Base-by-base conservation (phyloP, 75 land plant species). In the Larix kaempferi region DNA sequence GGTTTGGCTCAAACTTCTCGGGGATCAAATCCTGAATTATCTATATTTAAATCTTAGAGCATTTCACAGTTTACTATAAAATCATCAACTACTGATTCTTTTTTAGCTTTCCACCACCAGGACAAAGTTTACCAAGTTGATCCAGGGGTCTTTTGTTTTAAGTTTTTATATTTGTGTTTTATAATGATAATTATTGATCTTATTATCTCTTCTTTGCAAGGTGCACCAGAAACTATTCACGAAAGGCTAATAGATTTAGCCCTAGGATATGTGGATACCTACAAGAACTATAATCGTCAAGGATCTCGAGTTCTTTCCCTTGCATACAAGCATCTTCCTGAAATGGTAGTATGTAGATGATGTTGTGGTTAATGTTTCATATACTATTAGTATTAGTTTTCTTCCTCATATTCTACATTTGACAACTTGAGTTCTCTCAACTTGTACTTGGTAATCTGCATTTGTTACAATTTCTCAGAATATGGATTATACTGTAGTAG, bases 201-300 rank as follows among this genome's bases (percentile, higher is more conserved):
- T 10, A 75, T 61, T 5, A 0, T 65, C 27, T 75, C 58, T 55
- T 69, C 14, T 49, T 72, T 83, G 73, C 89, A 97, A 98, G 99
- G 99, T 78, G 99, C 99, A 55, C 99, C 99, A 62, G 99, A 97
- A 86, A 90, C 92, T 5, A 97, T 97, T 74, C 98, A 97, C 79
- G 98, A 92, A 44, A 92, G 95, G 56, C 82, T 97, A 75, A 39
- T 73, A 37, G 84, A 88, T 71, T 33, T 91, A 74, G 89, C 91
- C 58, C 27, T 86, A 59, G 74, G 76, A 6, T 97, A 94, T 79
- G 84, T 92, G 23, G 89, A 91, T 71, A 88, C 92, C 19, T 97
- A 94, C 85, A 97, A 97, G 88, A 87, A 88, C 57, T 91, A 82
- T 75, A 97, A 98, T 16, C 93, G 98, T 13, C 99, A 97, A 82